Percentiles rank a stretch among this genome's conserved stretches.
phyloP scores from a whole-genome alignment of 1,139 yeast genomes.

The Taphrina flavorubra region DNA sequence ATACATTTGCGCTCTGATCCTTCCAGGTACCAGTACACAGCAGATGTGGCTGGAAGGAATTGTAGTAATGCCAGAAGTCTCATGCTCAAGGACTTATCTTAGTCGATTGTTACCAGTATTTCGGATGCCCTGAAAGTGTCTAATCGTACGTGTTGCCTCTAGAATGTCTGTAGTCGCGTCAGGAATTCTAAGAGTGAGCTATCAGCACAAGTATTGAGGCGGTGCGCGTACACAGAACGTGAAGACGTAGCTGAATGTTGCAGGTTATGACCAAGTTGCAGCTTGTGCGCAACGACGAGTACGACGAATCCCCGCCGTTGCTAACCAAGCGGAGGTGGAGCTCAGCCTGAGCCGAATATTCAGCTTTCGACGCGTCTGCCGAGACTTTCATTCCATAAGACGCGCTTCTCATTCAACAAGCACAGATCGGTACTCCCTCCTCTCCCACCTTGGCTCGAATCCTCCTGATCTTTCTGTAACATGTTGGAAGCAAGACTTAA shows the following conservation, averaged over 20 bases:
- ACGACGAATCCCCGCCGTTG: not conserved
- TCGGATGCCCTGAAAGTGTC: too few species aligned
- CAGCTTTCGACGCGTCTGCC: conserved; percentile 7
- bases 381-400: conserved; percentile 13
- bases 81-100: not conserved
- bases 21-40: conserved; percentile 61
- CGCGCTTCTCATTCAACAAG: not conserved
- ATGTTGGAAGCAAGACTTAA: conserved; percentile 98
- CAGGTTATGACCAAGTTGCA: not conserved
- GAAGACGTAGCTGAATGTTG: too few species aligned
- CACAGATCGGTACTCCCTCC: not conserved
- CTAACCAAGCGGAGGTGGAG: not conserved
- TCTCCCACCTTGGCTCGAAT: not conserved
- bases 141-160: too few species aligned
- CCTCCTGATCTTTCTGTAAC: not conserved
- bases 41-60: conserved; percentile 32
- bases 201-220: too few species aligned
- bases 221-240: too few species aligned
- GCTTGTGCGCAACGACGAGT: conserved; percentile 9
- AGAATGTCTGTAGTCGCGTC: too few species aligned
- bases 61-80: conserved; percentile 27
- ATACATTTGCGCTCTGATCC: conserved; percentile 69
- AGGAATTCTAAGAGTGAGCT: too few species aligned
- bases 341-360: not conserved
- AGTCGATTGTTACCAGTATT: too few species aligned